phyloP scores from a whole-genome alignment of 1,139 yeast genomes.

The Scheffersomyces cryptocercus region DNA sequence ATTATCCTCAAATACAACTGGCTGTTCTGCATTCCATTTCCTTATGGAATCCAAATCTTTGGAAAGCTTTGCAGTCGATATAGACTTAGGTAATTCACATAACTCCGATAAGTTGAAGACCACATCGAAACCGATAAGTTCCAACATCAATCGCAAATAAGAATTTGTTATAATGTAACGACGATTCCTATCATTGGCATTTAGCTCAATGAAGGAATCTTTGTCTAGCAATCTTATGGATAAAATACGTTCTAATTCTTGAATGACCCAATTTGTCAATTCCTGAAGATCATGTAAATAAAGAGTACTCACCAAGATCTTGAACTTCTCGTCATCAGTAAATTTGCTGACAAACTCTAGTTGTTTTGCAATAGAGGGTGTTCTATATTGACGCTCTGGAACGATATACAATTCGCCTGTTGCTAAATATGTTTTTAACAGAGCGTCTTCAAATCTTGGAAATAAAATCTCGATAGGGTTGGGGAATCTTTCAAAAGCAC shows the following conservation, averaged over 20 bases:
- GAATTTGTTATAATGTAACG: slow-evolving; percentile 39
- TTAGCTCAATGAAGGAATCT: slow-evolving; percentile 12
- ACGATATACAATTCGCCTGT: slow-evolving; percentile 51
- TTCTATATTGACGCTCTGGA: slow-evolving; percentile 16
- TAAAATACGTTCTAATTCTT: slow-evolving; percentile 35
- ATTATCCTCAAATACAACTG: slow-evolving; percentile 42
- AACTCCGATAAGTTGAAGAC: slow-evolving; percentile 38
- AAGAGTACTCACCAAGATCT: slow-evolving; percentile 52
- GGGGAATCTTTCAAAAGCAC: slow-evolving; percentile 52
- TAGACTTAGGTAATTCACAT: slow-evolving; percentile 25
- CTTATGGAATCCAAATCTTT: slow-evolving; percentile 26
- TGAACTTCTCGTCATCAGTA: slow-evolving; percentile 36
- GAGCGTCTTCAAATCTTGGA: slow-evolving; percentile 54
- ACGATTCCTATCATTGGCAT: slow-evolving; percentile 18
- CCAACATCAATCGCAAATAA: slow-evolving; percentile 33
- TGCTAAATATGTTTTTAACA: slow-evolving; percentile 37
- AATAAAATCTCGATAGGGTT: slow-evolving; percentile 69
- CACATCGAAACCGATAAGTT: slow-evolving; percentile 36
- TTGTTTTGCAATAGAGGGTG: slow-evolving; percentile 26
- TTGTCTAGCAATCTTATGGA: slow-evolving; percentile 21
- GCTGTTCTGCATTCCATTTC: slow-evolving; percentile 34
- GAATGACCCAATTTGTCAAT: slow-evolving; percentile 44
- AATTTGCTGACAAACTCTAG: slow-evolving; percentile 40
- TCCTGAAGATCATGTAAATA: slow-evolving; percentile 44
- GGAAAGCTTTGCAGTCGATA: slow-evolving; percentile 19